phyloP scores from a whole-genome alignment of 169 alveolate genomes.

The Cystoisospora suis region DNA sequence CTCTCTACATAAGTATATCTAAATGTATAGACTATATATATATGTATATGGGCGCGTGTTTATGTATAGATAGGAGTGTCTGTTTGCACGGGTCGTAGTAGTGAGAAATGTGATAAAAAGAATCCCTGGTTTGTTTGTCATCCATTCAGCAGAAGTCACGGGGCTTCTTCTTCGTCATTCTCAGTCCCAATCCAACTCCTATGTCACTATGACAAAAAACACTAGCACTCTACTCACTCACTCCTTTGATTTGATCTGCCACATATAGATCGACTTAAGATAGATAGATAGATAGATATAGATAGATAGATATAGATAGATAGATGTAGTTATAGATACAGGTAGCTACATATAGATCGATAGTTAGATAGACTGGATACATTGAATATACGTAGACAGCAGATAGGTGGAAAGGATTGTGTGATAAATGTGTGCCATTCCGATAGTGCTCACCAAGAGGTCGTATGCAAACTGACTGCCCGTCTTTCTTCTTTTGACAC shows the following conservation, averaged over 20 bases:
- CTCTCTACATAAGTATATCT: no score
- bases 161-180: not conserved
- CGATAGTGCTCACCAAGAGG: not conserved
- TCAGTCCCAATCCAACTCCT: not conserved
- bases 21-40: no score
- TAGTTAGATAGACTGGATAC: not conserved
- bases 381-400: not conserved
- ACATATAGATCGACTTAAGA: not conserved
- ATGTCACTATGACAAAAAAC: not conserved
- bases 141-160: no score
- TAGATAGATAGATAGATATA: not conserved
- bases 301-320: no score
- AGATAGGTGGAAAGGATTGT: no score
- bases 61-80: no score
- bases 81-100: no score
- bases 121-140: not conserved
- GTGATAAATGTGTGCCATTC: not conserved
- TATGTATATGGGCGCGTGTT: no score
- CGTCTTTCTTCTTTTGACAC: no score
- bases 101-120: not conserved
- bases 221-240: not conserved
- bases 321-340: no score
- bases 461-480: not conserved
- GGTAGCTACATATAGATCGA: not conserved
- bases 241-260: not conserved